Percentiles rank a stretch among this genome's conserved stretches.
Evolutionary conservation across 371 early-diverging fungal genomes (phyloP).

Genomic region (Sporodiniella umbellata): DNA sequence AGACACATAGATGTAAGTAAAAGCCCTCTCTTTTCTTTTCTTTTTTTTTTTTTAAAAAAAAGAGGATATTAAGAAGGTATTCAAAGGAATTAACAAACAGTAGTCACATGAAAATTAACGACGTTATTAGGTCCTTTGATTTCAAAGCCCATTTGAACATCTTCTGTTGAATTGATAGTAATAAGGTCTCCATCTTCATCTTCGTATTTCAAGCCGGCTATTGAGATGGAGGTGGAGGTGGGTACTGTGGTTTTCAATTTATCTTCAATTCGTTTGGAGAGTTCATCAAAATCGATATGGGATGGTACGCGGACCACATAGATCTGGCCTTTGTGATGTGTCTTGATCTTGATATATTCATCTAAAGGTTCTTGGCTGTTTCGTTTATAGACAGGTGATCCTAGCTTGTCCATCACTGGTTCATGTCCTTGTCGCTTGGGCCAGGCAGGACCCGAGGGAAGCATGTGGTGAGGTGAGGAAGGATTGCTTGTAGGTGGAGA

Average conservation of each 20-base stretch:
- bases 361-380: slow-evolving; percentile 8
- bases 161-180: slow-evolving; percentile 81
- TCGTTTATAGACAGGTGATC: slow-evolving; percentile 5
- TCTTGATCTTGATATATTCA: slow-evolving; percentile 68
- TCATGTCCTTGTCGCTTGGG: slow-evolving; percentile 13
- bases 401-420: slow-evolving; percentile 1
- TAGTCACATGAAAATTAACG: slow-evolving; percentile 40
- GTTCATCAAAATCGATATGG: slow-evolving; percentile 69
- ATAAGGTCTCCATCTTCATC: slow-evolving; percentile 93
- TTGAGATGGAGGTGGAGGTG: slow-evolving; percentile 24
- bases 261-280: slow-evolving; percentile 76
- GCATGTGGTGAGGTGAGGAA: slow-evolving; percentile 33
- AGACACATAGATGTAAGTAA: no score
- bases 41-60: not conserved
- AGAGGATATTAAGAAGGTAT: not conserved
- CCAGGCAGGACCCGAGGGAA: slow-evolving; percentile 23
- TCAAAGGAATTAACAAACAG: not conserved
- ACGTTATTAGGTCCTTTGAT: slow-evolving; percentile 44
- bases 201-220: slow-evolving; percentile 75
- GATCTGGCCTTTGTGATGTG: slow-evolving; percentile 80
- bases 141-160: slow-evolving; percentile 89
- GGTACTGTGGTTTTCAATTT: slow-evolving; percentile 60
- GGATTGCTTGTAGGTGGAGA: slow-evolving; percentile 52
- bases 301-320: slow-evolving; percentile 85
- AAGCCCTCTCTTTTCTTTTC: no score